Percentiles rank a stretch among this genome's conserved stretches.
These are phyloP conservation scores for Cyamopsis tetragonoloba DNA, from an alignment of 306 rosid species.

Conservation along the genomic window DNA sequence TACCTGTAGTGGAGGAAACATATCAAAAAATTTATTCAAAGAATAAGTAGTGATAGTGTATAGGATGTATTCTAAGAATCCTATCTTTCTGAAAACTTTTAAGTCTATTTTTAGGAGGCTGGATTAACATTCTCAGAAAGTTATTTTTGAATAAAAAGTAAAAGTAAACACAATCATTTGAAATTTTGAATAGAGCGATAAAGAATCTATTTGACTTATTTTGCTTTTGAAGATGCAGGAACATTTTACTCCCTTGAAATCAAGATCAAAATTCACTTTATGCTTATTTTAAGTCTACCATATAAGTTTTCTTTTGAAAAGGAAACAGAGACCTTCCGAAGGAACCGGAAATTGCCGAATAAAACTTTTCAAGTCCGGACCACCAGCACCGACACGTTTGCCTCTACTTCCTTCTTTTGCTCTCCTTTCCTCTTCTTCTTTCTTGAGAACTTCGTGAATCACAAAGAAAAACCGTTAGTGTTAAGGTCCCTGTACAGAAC, in stretches of 20 bases:
- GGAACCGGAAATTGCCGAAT: conserved; percentile 63
- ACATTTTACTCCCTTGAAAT: neutral
- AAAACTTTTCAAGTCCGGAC: conserved; percentile 85
- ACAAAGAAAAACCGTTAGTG: neutral
- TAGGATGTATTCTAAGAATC: neutral
- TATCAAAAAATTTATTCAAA: conserved; percentile 17
- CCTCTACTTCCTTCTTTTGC: conserved; percentile 55
- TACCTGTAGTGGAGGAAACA: conserved; percentile 43
- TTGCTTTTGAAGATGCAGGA: neutral
- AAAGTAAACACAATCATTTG: neutral
- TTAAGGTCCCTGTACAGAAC: conserved; percentile 26
- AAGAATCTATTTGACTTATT: neutral
- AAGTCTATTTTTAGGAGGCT: neutral
- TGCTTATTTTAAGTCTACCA: neutral
- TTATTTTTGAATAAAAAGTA: neutral
- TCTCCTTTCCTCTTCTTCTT: conserved; percentile 79
- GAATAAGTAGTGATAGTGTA: neutral
- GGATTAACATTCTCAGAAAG: neutral
- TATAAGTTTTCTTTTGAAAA: neutral
- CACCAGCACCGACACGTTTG: conserved; percentile 49
- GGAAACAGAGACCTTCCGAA: conserved; percentile 53
- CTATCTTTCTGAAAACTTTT: neutral
- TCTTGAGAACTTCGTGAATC: conserved; percentile 68
- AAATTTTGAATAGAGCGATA: neutral
- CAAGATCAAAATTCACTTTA: neutral